Conservation (phyloP, 768 basidiomycete species). For the Sporobolomyces phaffii region DNA sequence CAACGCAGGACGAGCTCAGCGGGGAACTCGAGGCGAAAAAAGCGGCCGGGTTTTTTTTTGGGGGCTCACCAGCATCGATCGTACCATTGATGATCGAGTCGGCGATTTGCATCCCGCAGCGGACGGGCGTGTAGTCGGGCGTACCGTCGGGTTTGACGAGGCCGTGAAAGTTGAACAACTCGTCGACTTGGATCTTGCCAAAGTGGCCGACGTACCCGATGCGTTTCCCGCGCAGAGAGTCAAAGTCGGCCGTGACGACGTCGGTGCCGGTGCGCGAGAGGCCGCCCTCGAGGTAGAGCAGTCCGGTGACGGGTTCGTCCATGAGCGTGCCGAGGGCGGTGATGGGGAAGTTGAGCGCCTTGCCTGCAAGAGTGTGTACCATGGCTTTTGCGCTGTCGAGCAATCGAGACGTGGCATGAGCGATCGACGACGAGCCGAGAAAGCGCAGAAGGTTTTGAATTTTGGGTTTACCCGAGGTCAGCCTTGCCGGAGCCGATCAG, state of each 20-base stretch:
- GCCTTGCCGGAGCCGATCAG: constrained; percentile 29
- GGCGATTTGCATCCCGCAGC: constrained; percentile 42
- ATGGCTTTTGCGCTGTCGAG: constrained; percentile 41
- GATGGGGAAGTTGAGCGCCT: constrained; percentile 36
- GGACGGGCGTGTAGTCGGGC: constrained; percentile 39
- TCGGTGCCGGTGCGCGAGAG: constrained; percentile 30
- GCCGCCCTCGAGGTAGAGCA: constrained; percentile 41
- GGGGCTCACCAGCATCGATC: constrained; percentile 37
- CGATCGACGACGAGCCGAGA: too few species aligned
- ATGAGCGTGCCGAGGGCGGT: constrained; percentile 38
- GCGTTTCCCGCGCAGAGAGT: constrained; percentile 37
- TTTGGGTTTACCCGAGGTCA: constrained; percentile 39
- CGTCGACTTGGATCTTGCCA: constrained; percentile 34
- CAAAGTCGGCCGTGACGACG: constrained; percentile 36
- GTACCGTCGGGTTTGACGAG: constrained; percentile 25
- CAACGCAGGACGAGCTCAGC: too few species aligned
- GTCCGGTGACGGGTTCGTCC: constrained; percentile 42
- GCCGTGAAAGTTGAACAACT: constrained; percentile 36
- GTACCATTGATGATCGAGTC: constrained; percentile 38
- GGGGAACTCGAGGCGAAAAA: too few species aligned
- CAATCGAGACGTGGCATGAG: too few species aligned
- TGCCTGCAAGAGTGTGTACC: constrained; percentile 41
- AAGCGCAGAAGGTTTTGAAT: too few species aligned
- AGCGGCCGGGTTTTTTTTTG: not conserved
- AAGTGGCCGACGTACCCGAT: constrained; percentile 41